Conservation (phyloP, 441 rosid genomes). For the Breynia disticha region DNA sequence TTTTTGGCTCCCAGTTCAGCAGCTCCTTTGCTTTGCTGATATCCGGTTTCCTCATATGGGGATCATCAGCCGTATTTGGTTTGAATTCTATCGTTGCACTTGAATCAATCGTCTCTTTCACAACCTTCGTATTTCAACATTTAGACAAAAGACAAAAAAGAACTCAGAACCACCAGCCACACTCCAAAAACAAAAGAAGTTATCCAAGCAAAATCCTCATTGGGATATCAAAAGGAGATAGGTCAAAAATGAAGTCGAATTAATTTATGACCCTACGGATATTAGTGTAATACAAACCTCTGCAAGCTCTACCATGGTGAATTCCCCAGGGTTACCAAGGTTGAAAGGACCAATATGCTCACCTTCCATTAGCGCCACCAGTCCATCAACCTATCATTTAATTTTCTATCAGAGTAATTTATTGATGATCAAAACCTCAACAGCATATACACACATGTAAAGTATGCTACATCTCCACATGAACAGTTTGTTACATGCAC, state of each 20-base stretch:
- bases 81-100: conserved; percentile 84
- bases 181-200: neutral
- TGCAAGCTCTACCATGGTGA: conserved; percentile 96
- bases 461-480: too few species aligned
- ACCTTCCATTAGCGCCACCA: conserved; percentile 83
- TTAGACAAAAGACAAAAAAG: neutral
- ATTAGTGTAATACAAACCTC: conserved; percentile 48
- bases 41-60: conserved; percentile 93
- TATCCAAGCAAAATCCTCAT: neutral
- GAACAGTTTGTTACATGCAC: too few species aligned
- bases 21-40: conserved; percentile 83
- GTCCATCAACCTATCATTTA: conserved; percentile 68
- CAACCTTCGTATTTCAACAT: conserved; percentile 37
- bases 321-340: conserved; percentile 96
- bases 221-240: too few species aligned
- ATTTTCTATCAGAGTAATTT: neutral
- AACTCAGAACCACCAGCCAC: neutral
- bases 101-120: conserved; percentile 81
- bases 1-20: conserved; percentile 88
- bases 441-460: neutral
- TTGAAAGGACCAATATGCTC: conserved; percentile 97
- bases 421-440: neutral
- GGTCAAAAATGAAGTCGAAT: neutral
- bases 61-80: conserved; percentile 93
- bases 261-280: neutral